A percentile compares a stretch with the other conserved stretches of the same genome.
phyloP scores from a whole-genome alignment of 805 yeast genomes.

The Saccharomycopsis babjevae region DNA sequence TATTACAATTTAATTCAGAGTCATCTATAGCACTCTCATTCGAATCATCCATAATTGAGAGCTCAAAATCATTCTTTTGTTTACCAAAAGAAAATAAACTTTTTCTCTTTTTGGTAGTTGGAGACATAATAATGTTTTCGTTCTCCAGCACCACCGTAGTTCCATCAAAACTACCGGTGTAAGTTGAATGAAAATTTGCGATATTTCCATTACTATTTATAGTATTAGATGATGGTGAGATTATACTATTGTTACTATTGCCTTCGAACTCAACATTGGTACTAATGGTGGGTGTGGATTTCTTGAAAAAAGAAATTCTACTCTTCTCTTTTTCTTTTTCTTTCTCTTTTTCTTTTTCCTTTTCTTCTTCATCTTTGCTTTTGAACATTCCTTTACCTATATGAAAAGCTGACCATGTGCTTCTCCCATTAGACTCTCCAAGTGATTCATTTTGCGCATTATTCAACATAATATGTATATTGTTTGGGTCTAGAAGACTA shows the following conservation, averaged over 20 bases:
- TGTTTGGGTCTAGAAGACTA: not conserved
- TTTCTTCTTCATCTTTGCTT: not conserved
- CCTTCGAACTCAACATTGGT: not conserved
- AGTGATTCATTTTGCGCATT: not conserved
- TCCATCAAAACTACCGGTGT: not conserved
- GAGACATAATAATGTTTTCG: not conserved
- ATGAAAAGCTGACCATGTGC: not conserved
- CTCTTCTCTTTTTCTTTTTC: not conserved
- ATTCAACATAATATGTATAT: not conserved
- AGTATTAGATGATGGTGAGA: not conserved
- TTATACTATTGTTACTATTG: not conserved
- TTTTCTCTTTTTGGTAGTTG: not conserved
- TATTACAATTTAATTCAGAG: not conserved
- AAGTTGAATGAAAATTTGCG: not conserved
- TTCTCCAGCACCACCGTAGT: not conserved
- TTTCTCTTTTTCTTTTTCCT: not conserved
- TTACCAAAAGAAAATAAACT: not conserved
- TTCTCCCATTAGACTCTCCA: not conserved
- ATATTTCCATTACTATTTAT: not conserved
- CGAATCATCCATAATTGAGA: not conserved
- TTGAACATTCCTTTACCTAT: not conserved
- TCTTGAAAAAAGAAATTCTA: not conserved
- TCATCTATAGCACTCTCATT: slow-evolving; percentile 1
- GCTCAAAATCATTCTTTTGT: not conserved
- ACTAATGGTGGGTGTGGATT: not conserved